Evolutionary conservation across 2,329 filamentous ascomycete genomes (phyloP).

Genomic region (Aspergillus clavatus): DNA sequence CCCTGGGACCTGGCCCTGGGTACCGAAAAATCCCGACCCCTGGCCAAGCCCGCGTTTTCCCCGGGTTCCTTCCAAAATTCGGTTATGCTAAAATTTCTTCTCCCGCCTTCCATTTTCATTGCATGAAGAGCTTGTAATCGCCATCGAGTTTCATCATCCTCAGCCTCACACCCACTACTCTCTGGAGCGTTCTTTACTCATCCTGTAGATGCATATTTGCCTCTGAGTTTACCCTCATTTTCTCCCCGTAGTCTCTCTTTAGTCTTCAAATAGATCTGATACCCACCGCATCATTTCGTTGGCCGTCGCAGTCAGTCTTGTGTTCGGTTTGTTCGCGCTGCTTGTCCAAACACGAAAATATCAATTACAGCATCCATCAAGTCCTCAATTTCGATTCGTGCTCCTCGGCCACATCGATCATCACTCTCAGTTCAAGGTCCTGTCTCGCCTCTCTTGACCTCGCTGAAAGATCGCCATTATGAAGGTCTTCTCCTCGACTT

Average conservation of each 20-base stretch:
- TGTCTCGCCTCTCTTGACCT: not conserved
- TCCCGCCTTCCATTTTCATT: slow-evolving; percentile 7
- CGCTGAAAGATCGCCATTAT: slow-evolving; percentile 47
- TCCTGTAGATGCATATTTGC: slow-evolving; percentile 7
- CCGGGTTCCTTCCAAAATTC: slow-evolving; percentile 1
- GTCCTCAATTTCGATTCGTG: not conserved
- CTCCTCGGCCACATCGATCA: not conserved
- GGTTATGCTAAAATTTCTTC: slow-evolving; percentile 13
- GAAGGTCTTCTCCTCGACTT: slow-evolving; percentile 90
- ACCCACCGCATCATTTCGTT: not conserved
- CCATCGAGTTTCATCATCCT: slow-evolving; percentile 12
- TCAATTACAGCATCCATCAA: not conserved
- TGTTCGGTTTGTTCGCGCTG: not conserved
- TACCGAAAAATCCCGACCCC: slow-evolving; percentile 23
- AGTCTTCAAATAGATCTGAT: not conserved
- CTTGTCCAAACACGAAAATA: not conserved
- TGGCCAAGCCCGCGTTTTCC: slow-evolving; percentile 10
- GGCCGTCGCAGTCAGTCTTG: not conserved
- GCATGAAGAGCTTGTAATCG: slow-evolving; percentile 7
- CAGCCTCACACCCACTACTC: slow-evolving; percentile 3
- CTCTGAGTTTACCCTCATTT: not conserved
- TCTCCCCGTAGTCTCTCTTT: not conserved
- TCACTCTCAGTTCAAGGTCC: not conserved
- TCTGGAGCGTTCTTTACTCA: slow-evolving; percentile 4
- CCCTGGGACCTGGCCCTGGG: not conserved